A percentile compares a stretch with the other conserved stretches of the same genome.
These are phyloP conservation scores for Rhinocladiella similis DNA, from an alignment of 2,329 filamentous ascomycete genomes.

Conservation along the genomic window DNA sequence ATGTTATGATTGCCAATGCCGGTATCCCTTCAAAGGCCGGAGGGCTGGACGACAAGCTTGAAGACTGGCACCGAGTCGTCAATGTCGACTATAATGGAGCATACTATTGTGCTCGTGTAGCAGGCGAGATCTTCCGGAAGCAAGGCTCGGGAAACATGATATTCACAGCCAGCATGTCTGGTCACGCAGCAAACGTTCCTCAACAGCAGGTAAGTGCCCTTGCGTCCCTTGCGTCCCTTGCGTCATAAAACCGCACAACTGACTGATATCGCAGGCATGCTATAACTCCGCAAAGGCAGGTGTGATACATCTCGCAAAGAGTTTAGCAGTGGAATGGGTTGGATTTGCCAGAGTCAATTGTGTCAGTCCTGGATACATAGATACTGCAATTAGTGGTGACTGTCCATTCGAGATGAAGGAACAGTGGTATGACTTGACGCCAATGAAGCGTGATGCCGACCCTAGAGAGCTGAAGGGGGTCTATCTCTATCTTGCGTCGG, in stretches of 20 bases:
- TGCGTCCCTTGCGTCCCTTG: too few species aligned
- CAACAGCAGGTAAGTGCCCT: constrained; percentile 36
- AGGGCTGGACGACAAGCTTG: constrained; percentile 18
- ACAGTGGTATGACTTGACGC: constrained; percentile 59
- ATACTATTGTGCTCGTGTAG: constrained; percentile 73
- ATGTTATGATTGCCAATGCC: constrained; percentile 77
- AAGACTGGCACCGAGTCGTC: constrained; percentile 25
- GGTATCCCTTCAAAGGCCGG: constrained; percentile 60
- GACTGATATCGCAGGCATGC: constrained; percentile 67
- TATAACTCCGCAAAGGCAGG: constrained; percentile 41
- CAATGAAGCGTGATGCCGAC: constrained; percentile 65
- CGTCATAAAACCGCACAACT: constrained; percentile 79
- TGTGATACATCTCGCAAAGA: constrained; percentile 40
- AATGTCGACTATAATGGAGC: constrained; percentile 49
- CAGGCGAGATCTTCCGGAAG: constrained; percentile 66
- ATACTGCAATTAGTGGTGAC: constrained; percentile 58
- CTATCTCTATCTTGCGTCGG: constrained; percentile 75
- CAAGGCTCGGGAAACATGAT: constrained; percentile 78
- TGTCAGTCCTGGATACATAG: constrained; percentile 41
- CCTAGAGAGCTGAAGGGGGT: constrained; percentile 76
- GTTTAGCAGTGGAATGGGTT: constrained; percentile 40
- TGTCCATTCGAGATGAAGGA: constrained; percentile 53
- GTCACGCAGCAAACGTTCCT: constrained; percentile 69
- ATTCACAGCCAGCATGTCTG: constrained; percentile 75
- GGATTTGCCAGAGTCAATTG: constrained; percentile 41